Evolutionary conservation across 352 stramenopile species (phyloP), one percentile per base, ranked within the genome.

Genomic region (Pythium insidiosum): DNA sequence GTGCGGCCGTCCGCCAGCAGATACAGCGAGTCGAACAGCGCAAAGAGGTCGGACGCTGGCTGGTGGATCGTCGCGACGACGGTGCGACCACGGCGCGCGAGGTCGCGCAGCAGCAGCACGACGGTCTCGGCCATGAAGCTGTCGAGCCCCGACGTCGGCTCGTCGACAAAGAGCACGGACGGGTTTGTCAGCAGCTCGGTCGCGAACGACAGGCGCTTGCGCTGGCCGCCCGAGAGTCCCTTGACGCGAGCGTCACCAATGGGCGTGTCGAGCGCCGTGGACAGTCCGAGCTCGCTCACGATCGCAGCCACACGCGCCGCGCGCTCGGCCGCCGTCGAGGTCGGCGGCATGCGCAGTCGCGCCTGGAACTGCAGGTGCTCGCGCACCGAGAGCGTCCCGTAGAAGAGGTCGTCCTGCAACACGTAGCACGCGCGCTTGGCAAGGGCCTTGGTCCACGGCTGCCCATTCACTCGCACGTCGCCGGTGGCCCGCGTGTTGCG

Each of bases 321-420:
- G 39, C 60, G 65, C 31, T 76, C 46, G 15, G 52, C 25, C 23
- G 47, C 20, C 9, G 67, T 53, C 24, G 43, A 47, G 4, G 43
- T 61, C 5, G 53, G 56, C 22, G 78, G 78, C 48, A 95, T 75
- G 7, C 82, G 66, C 0, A 98, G 61, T 33, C 68, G 60, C 0
- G 87, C 82, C 15, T 91, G 70, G 60, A 95, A 95, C 18, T 71
- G 59, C 3, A 97, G 45, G 46, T 95, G 86, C 58, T 97, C 85
- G 42, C 83, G 67, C 1, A 96, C 86, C 1, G 88, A 97, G 20
- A 96, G 66, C 31, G 88, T 94, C 15, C 51, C 38, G 35, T 95
- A 72, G 33, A 97, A 75, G 4, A 96, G 57, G 60, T 97, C 85
- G 49, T 97, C 87, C 40, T 95, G 85, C 59, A 84, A 75, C 13